Base-by-base conservation (phyloP, 2,329 filamentous ascomycete genomes). In the Cladorrhinum sp. region DNA sequence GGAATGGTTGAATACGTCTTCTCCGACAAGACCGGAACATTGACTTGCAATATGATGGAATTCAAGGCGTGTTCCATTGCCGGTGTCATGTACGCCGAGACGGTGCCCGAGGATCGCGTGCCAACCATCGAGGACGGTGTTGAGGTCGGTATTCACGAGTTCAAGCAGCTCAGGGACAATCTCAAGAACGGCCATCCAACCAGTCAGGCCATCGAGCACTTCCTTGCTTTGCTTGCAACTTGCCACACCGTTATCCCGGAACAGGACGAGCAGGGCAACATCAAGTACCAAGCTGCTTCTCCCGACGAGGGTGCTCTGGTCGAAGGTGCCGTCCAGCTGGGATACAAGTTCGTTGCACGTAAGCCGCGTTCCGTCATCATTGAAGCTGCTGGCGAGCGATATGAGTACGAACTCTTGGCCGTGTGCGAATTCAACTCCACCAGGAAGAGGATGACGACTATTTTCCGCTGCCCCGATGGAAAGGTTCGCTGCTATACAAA, bases 351-450 rank as follows among this genome's bases (percentile, higher is more conserved):
- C 73, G 86, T 89, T 55, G 93, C 95, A 56, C 87, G 96, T 69
- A 96, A 95, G 77, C 96, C 95, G 28, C 86, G 87, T 61, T 86
- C 91, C 4, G 95, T 99, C 28, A 89, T 93, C 46, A 93, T 98
- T 68, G 84, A 89, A 59, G 88, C 89, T 1, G 83, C 84, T 42
- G 92, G 90, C 1, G 78, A 84, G 67, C 83, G 91, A 66, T 81
- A 84, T 49, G 90, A 97, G 73, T 99, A 95, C 73, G 91, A 97
- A 73, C 82, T 99, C 42, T 79, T 99, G 61, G 94, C 94, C 2
- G 93, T 99, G n/a, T 97, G 94, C 74, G 95, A 99, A 75, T 99
- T 99, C 81, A 99, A 99, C 77, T 98, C 95, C 1, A 95, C 92
- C 8, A 84, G 95, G 69, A 99, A 99, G 79, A 84, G 95, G 67